Base-by-base conservation (phyloP, 345 rosid genomes). In the Populus nigra region DNA sequence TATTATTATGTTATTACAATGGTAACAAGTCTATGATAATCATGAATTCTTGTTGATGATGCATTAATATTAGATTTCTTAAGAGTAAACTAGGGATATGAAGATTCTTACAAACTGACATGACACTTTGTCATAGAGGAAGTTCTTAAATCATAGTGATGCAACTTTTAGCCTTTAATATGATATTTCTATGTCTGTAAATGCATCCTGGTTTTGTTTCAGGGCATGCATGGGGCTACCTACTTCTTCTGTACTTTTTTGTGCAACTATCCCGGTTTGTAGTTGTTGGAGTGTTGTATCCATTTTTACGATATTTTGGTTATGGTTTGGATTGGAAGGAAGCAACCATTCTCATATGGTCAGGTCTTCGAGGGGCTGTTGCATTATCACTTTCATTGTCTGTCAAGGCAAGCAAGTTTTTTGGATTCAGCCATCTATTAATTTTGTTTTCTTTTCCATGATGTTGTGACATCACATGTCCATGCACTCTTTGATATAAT, bases 261-360 rank as follows among this genome's bases (percentile, higher is more conserved):
- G 87, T 95, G 78, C 98, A 84, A 84, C 62, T 83, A 68, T 88
- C 99, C 5, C 96, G 98, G 70, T 75, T 82, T 36, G 81, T 88
- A 65, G 99, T 93, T 81, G 97, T 95, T 83, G 88, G 86, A 78
- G 82, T 84, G 66, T 72, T 93, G 62, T 95, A 65, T 79, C 93
- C 96, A 38, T 79, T 92, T 67, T 84, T 95, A 75, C 85, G 78
- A 43, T 87, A 82, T 75, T 84, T 88, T 71, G 99, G 99, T 76
- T 95, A 95, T 83, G 99, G 98, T 65, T 87, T 95, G 89, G 94
- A 95, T 68, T 92, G 91, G 97, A 93, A 90, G 88, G 99, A 95
- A 91, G 91, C 93, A 61, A 74, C 70, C 45, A 90, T 95, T 76
- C 93, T 95, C 76, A 78, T 83, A 78, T 95, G 99, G 99, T 87